phyloP scores from a whole-genome alignment of 192 early-diverging fungal genomes.

The Podila horticola region DNA sequence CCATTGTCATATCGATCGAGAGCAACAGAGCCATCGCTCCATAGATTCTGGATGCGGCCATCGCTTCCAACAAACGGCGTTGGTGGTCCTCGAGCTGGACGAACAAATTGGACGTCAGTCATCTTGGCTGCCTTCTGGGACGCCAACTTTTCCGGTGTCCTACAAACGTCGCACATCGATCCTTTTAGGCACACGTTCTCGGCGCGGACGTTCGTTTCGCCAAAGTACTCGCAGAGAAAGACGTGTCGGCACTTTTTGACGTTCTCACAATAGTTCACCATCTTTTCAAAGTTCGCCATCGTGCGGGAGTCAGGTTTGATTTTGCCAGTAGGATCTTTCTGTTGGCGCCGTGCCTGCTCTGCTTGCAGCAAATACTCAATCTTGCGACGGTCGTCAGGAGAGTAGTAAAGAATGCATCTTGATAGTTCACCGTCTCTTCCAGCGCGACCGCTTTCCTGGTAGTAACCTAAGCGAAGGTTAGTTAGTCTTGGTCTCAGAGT shows the following conservation, averaged over 20 bases:
- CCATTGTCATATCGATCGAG: slow-evolving; percentile 35
- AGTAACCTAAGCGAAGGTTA: slow-evolving; percentile 54
- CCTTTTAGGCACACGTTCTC: slow-evolving; percentile 26
- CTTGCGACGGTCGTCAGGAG: slow-evolving; percentile 72
- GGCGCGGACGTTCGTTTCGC: slow-evolving; percentile 71
- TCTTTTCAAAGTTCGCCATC: slow-evolving; percentile 63
- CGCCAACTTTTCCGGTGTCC: slow-evolving; percentile 38
- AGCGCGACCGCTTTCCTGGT: slow-evolving; percentile 79
- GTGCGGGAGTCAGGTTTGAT: not conserved
- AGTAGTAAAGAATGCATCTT: slow-evolving; percentile 83
- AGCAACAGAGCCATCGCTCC: slow-evolving; percentile 19
- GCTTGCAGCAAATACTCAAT: slow-evolving; percentile 66
- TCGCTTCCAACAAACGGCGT: slow-evolving; percentile 19
- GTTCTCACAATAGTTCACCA: slow-evolving; percentile 87
- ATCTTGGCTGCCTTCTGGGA: slow-evolving; percentile 33
- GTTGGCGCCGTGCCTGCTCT: slow-evolving; percentile 66
- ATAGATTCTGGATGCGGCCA: slow-evolving; percentile 30
- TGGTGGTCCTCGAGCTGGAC: slow-evolving; percentile 9
- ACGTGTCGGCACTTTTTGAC: slow-evolving; percentile 81
- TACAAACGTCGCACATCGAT: slow-evolving; percentile 34
- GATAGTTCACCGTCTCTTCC: slow-evolving; percentile 65
- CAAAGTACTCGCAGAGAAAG: slow-evolving; percentile 90
- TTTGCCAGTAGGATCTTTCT: slow-evolving; percentile 29
- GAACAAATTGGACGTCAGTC: not conserved
- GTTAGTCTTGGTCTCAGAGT: too few relatives aligned